Evolutionary conservation across 768 basidiomycete genomes (phyloP), one percentile per base, ranked within the genome.

Genomic region (Scleroderma bovista): DNA sequence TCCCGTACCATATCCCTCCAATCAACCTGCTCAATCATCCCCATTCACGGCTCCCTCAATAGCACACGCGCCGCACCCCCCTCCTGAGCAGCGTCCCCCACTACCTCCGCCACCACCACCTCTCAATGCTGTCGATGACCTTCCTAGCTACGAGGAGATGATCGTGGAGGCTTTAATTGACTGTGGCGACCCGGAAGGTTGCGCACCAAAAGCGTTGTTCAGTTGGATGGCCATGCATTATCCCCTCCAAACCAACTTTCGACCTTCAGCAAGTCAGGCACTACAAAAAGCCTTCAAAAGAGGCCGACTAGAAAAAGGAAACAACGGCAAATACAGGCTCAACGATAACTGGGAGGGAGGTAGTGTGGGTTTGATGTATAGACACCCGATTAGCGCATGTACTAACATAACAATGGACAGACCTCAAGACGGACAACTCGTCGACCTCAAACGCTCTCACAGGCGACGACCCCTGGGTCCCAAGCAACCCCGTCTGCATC

Each of bases 61-160:
- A 16, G 59, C 65, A 37, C 67, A 69, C 48, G 60, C 63, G 44
- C 54, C 68, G 2, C 67, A 72, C 16, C 48, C 63, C 38, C 51
- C 69, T 19, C 57, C 66, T 15, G 67, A 68, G 38, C 63, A 62
- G 15, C 41, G 41, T 34, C 29, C 16, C 12, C 56, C 47, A 23
- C 24, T 51, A 9, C 47, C 55, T 20, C 57, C 56, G 34, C 58
- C 54, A 1, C 57, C 55, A 31, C 53, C 63, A 32, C 52, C 63
- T 2, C 55, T 53, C 17, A 60, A 44, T 32, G 56, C 48, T 23
- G 47, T 64, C 0, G 76, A 75, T n/a, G 79, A 89, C 57, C 73
- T 93, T 44, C 90, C 90, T 7, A 87, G 85, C 55, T 93, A 93
- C 50, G 90, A 93, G 60, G 90, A 93, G 54, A 93, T 93, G 91